These are phyloP conservation scores for Aquilaria yunnanensis DNA, from an alignment of 345 rosid genomes.

Conservation along the genomic window DNA sequence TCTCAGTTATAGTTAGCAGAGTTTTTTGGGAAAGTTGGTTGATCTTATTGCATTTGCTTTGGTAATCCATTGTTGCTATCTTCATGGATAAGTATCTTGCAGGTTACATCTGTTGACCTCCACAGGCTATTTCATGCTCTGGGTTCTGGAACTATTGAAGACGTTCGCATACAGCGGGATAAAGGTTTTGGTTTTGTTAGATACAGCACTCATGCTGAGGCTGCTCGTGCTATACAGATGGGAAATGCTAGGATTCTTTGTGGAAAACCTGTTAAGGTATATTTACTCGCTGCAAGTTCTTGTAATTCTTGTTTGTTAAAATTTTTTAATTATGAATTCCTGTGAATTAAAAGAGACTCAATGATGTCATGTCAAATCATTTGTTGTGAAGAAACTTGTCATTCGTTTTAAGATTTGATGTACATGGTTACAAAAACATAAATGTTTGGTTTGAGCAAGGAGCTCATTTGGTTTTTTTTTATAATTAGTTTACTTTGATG, in stretches of 20 bases:
- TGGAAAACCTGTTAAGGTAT: conserved; percentile 81
- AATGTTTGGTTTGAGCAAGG: too few relatives aligned
- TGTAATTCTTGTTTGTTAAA: not conserved
- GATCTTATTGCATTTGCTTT: too few relatives aligned
- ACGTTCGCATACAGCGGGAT: conserved; percentile 87
- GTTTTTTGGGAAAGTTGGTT: too few relatives aligned
- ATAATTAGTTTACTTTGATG: too few relatives aligned
- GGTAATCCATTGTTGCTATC: not conserved
- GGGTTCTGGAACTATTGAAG: conserved; percentile 83
- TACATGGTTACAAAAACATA: too few relatives aligned
- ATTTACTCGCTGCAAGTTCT: conserved; percentile 1
- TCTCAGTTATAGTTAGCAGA: too few relatives aligned
- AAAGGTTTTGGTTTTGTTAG: conserved; percentile 96
- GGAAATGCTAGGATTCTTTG: conserved; percentile 68
- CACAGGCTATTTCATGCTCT: conserved; percentile 72
- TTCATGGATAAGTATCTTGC: conserved; percentile 12
- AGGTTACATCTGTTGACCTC: conserved; percentile 71
- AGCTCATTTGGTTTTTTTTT: too few relatives aligned
- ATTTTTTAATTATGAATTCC: not conserved
- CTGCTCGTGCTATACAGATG: conserved; percentile 85
- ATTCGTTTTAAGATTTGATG: too few relatives aligned
- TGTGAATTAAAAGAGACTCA: not conserved
- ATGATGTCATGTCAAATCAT: not conserved
- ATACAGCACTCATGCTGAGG: conserved; percentile 67
- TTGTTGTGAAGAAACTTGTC: too few relatives aligned